Evolutionary conservation across 345 rosid species (phyloP).

Genomic region (Eucalyptus regnans): DNA sequence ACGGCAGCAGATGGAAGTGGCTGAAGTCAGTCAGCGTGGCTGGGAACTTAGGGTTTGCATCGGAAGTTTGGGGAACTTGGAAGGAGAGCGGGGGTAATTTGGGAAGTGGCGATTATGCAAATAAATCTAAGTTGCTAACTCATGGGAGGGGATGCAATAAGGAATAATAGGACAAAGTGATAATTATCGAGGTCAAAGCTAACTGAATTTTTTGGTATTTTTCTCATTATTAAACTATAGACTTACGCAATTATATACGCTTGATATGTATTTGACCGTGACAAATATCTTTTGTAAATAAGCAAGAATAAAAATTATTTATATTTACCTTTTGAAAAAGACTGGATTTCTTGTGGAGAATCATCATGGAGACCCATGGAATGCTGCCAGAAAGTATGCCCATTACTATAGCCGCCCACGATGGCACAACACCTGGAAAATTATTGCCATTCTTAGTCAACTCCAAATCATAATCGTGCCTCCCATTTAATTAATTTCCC

Average conservation of each 20-base stretch:
- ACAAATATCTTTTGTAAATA: background rate
- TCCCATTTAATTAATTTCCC: background rate
- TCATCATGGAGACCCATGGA: conserved; percentile 98
- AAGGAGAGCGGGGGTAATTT: background rate
- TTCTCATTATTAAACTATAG: background rate
- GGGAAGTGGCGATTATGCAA: background rate
- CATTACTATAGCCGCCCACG: conserved; percentile 85
- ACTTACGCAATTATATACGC: background rate
- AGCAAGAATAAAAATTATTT: background rate
- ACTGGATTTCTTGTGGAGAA: conserved; percentile 60
- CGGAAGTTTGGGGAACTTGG: background rate
- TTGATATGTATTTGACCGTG: background rate
- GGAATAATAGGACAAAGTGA: background rate
- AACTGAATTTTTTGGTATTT: background rate
- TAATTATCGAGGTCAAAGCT: background rate
- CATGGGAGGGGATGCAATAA: background rate
- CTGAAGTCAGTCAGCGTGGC: background rate
- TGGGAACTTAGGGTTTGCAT: background rate
- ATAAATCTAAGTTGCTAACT: background rate
- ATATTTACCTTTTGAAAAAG: conserved; percentile 49
- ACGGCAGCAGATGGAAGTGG: rapidly evolving
- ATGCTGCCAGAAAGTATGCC: conserved; percentile 73
- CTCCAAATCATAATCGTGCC: background rate
- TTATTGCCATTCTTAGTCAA: background rate
- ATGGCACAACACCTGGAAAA: conserved; percentile 57